phyloP scores from a whole-genome alignment of 441 rosid species.

The Syzygium malaccense region DNA sequence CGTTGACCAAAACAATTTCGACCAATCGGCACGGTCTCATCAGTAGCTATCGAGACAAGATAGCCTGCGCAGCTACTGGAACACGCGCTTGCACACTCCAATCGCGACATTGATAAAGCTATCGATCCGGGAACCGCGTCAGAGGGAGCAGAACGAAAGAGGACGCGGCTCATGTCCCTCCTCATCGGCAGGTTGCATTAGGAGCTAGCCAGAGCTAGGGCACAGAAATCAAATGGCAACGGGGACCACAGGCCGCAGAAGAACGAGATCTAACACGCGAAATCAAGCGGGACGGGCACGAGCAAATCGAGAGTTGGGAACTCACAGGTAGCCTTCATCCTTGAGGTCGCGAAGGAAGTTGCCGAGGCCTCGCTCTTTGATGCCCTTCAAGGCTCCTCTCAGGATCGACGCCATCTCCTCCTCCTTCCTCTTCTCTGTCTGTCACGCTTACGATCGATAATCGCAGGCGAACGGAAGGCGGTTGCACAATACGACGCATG shows the following conservation, averaged over 20 bases:
- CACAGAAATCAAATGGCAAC: not conserved
- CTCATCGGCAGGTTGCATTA: not conserved
- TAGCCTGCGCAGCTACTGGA: not conserved
- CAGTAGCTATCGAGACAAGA: not conserved
- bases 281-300: not conserved
- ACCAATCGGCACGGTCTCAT: not conserved
- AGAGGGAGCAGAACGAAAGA: not conserved
- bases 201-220: not conserved
- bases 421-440: not conserved
- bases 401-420: slow-evolving; percentile 71
- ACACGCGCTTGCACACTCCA: not conserved
- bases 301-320: slow-evolving; percentile 1
- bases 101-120: not conserved
- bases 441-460: not conserved
- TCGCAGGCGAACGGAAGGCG: not conserved
- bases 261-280: not conserved
- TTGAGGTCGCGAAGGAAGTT: slow-evolving; percentile 53
- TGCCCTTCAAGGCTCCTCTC: slow-evolving; percentile 56
- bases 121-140: not conserved
- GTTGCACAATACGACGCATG: not conserved
- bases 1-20: not conserved
- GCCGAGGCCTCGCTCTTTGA: slow-evolving; percentile 70
- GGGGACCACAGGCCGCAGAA: not conserved
- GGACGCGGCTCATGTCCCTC: not conserved
- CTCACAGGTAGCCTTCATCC: slow-evolving; percentile 69